Evolutionary conservation across 2,329 filamentous ascomycete species (phyloP), one percentile per base, ranked within the genome.

Genomic region (Zalaria sp.): DNA sequence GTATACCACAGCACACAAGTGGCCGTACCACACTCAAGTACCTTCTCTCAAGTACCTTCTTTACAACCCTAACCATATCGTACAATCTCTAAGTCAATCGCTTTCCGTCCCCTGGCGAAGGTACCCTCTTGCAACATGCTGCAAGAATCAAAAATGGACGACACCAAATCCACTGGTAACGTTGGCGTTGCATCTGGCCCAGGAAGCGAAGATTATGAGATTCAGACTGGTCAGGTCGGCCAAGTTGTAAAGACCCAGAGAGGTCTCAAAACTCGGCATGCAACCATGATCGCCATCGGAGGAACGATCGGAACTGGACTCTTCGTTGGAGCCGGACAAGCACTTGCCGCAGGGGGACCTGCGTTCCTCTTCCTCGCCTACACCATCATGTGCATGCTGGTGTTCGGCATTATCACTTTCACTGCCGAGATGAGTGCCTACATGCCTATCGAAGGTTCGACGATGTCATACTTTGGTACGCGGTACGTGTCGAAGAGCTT

Each of bases 351-450:
- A 10, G 53, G 52, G 27, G 55, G 56, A 3, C 55, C 50, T 48
- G 57, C 57, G 27, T 60, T 58, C 6, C 50, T 61, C 29, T 55
- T 60, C 43, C 60, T 60, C 55, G 57, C 51, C 18, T 65, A 60
- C 44, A 47, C 57, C n/a, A 49, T 50, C 35, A 62, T 61, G 52
- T 56, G 56, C 5, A 51, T 53, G 27, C 50, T 63, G n/a, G 57
- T 65, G 3, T 65, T 54, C 48, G 55, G 56, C 37, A 52, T 65
- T n/a, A 64, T 66, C 56, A 62, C 64, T 40, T 52, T 55, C 25
- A 49, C 77, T 29, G 73, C 70, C 41, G 74, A 77, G 57, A 75
- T 77, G 69, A 68, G 66, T 41, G 66, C 72, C 5, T 74, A 72
- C 46, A 60, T 75, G 25, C 73, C 73, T 3, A 59, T 75, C 39